These are phyloP conservation scores for Kazachstania viticola DNA, from an alignment of 805 yeast genomes.

Conservation along the genomic window DNA sequence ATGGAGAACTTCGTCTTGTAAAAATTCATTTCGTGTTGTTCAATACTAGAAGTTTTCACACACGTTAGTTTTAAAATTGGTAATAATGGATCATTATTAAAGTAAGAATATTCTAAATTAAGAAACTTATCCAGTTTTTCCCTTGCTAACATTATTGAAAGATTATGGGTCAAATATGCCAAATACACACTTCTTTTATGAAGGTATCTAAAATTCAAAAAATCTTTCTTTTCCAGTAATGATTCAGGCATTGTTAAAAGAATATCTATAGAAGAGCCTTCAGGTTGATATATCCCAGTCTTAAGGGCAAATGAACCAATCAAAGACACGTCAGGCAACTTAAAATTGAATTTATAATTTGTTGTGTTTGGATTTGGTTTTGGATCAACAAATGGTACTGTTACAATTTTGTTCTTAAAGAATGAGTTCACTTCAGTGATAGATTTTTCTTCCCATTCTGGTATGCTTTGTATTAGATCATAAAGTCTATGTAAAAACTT, in stretches of 20 bases:
- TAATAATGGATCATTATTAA: slow-evolving; percentile 65
- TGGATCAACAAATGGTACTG: slow-evolving; percentile 85
- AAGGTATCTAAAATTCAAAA: slow-evolving; percentile 76
- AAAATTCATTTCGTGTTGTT: slow-evolving; percentile 38
- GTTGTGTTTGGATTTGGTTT: slow-evolving; percentile 50
- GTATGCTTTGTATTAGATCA: slow-evolving; percentile 53
- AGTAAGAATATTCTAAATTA: slow-evolving; percentile 49
- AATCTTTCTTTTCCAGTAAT: slow-evolving; percentile 77
- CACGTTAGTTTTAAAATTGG: slow-evolving; percentile 64
- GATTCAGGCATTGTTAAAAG: slow-evolving; percentile 69
- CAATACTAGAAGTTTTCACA: slow-evolving; percentile 5
- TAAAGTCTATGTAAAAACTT: slow-evolving; percentile 65
- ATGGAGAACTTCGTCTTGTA: slow-evolving; percentile 60
- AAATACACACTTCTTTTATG: slow-evolving; percentile 84
- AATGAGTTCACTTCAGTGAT: slow-evolving; percentile 48
- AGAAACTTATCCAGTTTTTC: slow-evolving; percentile 37
- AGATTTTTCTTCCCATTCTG: slow-evolving; percentile 39
- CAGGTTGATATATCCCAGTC: slow-evolving; percentile 58
- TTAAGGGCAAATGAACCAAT: slow-evolving; percentile 87
- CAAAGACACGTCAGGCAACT: slow-evolving; percentile 62
- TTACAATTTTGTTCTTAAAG: slow-evolving; percentile 40
- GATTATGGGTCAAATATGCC: slow-evolving; percentile 61
- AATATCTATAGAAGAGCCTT: slow-evolving; percentile 64
- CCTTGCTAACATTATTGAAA: slow-evolving; percentile 42
- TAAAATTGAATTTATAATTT: slow-evolving; percentile 60